phyloP scores from a whole-genome alignment of 2,329 filamentous ascomycete genomes.

The Sarocladium strictum region DNA sequence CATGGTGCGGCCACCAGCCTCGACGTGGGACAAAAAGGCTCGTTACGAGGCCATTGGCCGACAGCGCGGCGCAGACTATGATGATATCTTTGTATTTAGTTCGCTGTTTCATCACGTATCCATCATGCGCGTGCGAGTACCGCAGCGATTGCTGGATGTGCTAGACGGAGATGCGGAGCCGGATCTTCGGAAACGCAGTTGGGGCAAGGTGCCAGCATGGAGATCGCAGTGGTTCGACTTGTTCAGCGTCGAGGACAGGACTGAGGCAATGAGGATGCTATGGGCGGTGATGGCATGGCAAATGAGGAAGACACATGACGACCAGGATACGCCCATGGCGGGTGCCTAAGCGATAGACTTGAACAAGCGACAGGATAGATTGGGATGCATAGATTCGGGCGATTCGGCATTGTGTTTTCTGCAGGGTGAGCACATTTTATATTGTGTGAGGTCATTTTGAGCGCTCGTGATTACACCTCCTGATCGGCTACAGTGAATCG shows the following conservation, averaged over 20 bases:
- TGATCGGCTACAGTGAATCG: too few species aligned
- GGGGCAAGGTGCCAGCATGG: slow-evolving; percentile 49
- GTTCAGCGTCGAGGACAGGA: slow-evolving; percentile 46
- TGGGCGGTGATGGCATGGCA: slow-evolving; percentile 57
- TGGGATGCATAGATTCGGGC: background rate
- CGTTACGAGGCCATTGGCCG: slow-evolving; percentile 53
- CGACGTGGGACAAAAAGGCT: slow-evolving; percentile 55
- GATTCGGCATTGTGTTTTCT: background rate
- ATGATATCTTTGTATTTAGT: slow-evolving; percentile 58
- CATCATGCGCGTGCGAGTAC: slow-evolving; percentile 53
- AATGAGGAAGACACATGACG: slow-evolving; percentile 38
- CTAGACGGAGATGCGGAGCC: slow-evolving; percentile 40
- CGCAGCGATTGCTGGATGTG: slow-evolving; percentile 44
- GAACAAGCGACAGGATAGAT: background rate
- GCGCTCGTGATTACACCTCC: too few species aligned
- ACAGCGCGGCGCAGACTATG: slow-evolving; percentile 38
- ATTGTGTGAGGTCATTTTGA: too few species aligned
- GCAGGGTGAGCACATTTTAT: too few species aligned
- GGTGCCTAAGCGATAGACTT: slow-evolving; percentile 6
- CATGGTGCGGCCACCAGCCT: slow-evolving; percentile 51
- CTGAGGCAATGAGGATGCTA: slow-evolving; percentile 49
- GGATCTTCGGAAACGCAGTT: slow-evolving; percentile 31
- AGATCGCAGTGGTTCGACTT: slow-evolving; percentile 58
- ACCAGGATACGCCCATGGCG: slow-evolving; percentile 10
- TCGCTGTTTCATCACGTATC: slow-evolving; percentile 57